These are phyloP conservation scores for Annulohypoxylon stygium DNA, from an alignment of 495 filamentous ascomycete genomes.

Conservation along the genomic window DNA sequence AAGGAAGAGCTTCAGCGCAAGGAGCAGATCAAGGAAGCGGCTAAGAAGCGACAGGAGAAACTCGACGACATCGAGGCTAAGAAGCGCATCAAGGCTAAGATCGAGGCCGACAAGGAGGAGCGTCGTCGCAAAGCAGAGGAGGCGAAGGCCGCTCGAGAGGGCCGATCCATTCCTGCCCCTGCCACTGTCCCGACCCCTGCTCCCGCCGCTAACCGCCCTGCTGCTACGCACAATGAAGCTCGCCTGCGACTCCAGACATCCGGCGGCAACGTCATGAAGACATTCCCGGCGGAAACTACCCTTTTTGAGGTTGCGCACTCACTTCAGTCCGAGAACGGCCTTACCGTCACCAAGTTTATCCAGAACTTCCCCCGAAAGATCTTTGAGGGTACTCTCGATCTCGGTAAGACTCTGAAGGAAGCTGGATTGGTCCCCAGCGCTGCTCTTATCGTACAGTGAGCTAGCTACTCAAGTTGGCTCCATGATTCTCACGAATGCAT, in stretches of 20 bases:
- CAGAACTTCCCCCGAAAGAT: conserved; percentile 90
- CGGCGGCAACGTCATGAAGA: conserved; percentile 81
- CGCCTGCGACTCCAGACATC: conserved; percentile 84
- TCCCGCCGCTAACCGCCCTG: conserved; percentile 51
- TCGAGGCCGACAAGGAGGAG: conserved; percentile 90
- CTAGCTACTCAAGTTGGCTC: conserved; percentile 17
- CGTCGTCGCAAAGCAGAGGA: conserved; percentile 83
- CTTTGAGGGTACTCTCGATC: conserved; percentile 79
- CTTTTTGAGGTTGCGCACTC: conserved; percentile 91
- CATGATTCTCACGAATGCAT: conserved; percentile 40
- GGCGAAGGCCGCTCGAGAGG: conserved; percentile 86
- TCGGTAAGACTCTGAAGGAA: conserved; percentile 92
- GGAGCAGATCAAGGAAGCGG: conserved; percentile 90
- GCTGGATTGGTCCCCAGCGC: conserved; percentile 90
- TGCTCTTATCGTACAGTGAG: conserved; percentile 79
- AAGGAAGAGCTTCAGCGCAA: conserved; percentile 89
- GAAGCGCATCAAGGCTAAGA: conserved; percentile 88
- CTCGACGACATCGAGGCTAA: conserved; percentile 87
- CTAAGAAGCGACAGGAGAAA: conserved; percentile 87
- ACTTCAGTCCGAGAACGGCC: conserved; percentile 70
- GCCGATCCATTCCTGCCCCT: conserved; percentile 66
- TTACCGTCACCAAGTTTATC: conserved; percentile 77
- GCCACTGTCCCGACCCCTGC: conserved; percentile 56
- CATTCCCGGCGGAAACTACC: conserved; percentile 85
- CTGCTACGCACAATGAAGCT: conserved; percentile 76